Base-by-base conservation (phyloP, 768 basidiomycete genomes). In the Leccinum sublutescens region DNA sequence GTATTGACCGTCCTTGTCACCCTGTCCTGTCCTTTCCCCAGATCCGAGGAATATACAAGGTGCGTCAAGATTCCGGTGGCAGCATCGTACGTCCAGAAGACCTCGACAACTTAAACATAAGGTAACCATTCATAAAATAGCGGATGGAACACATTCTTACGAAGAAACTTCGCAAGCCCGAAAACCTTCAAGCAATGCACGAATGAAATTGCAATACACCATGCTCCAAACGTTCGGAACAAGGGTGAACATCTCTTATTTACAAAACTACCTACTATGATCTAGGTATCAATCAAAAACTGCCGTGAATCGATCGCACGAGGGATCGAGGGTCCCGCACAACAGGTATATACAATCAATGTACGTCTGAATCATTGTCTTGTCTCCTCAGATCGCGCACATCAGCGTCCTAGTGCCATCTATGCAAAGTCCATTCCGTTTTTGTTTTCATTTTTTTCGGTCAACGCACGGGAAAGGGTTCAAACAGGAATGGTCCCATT, bases 401-500 rank as follows among this genome's bases (percentile, higher is more conserved):
- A 40, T 40, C 38, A 40, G 38, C 4, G 17, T 43, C 40, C 40
- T n/a, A 43, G 40, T 19, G 5, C n/a, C 40, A 5, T 11, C 7
- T 11, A 43, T 17, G 38, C 15, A 40, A 43, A 43, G 40, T 43
- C 40, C 40, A 43, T 43, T 19, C 9, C n/a, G 40, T n/a, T 11
- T 43, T 43, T 15, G n/a, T 48, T 52, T 15, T 31, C 11, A 7
- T 43, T 12, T 27, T 12, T 29, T 10, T 45, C 21, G 36, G 23
- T 19, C 19, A 11, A 11, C 33, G 10, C n/a, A 19, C 40, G 40
- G 40, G 1, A 43, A 43, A 15, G 6, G 4, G n/a, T 34, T 70
- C 58, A 70, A 15, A 38, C 3, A 29, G 69, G 69, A 12, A 70
- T 27, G 15, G 64, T 69, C n/a, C 86, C 85, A 9, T 64, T 71